Base-by-base conservation (phyloP, 2,329 filamentous ascomycete species). In the Reticulascus tulasneorum region DNA sequence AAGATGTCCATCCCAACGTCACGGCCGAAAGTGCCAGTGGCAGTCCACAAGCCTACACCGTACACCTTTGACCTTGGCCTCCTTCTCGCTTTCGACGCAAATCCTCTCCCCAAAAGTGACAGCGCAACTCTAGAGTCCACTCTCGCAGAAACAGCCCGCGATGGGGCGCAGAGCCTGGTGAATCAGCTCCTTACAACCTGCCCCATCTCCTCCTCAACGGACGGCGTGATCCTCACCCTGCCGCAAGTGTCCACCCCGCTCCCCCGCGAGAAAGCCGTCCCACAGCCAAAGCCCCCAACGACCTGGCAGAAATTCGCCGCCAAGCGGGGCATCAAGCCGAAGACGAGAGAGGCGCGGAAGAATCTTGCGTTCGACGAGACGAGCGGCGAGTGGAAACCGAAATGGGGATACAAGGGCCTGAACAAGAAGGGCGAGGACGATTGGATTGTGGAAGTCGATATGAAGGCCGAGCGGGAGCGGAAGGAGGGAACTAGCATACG, bases 271-370 rank as follows among this genome's bases (percentile, higher is more conserved):
- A 97, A 98, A 66, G 87, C 88, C 9, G 71, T 97, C 8, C 93
- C 93, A 1, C 75, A 79, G 37, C 76, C 81, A 49, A 93, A 90
- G 67, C 71, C 82, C 38, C 84, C 84, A 49, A 97, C 91, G 40
- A 95, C 89, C 62, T 98, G 93, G 93, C 84, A 95, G 70, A 79
- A 84, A 55, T 98, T 98, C 68, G 93, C 93, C 29, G 84, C 82
- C 62, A 94, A 94, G 79, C 94, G 96, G 75, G 93, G 93, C 37
- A 97, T 98, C 67, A 86, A 85, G 69, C 80, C 82, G 64, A 94
- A 90, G 77, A 84, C 79, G 48, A 79, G 84, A 48, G 88, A 93
- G 58, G 74, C 82, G 62, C 75, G 80, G 45, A 63, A 72, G 64
- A 75, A 95, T 67, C 67, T 90, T 52, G 79, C 84, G 38, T 97